Evolutionary conservation across 257 asterid species (phyloP), one percentile per base, ranked within the genome.

Genomic region (Gentiana macrophylla): DNA sequence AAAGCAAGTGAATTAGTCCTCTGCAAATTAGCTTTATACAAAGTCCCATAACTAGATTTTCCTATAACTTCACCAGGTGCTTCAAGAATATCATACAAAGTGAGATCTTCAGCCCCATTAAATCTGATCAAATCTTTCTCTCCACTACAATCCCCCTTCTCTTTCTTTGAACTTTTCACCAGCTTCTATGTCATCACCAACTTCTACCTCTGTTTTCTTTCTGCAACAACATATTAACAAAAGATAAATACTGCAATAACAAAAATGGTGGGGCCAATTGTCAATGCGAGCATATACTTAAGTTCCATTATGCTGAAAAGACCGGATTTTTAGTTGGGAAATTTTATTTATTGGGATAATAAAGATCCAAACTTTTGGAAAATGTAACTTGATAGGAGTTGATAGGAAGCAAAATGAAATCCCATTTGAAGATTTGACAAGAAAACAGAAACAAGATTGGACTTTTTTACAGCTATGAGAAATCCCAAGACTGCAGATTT

Each of bases 61-160:
- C 93, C 93, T 33, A 87, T 87, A 50, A 87, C 96, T 61, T 87
- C 96, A 41, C 96, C 94, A 6, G 96, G 93, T 48, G 96, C 96
- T 53, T 87, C 96, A 3, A 87, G 83, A 53, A 87, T 80, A 54
- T 80, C 93, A 63, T 69, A 57, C 4, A 70, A 80, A 53, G 65
- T 72, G 0, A 87, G 88, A 73, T 76, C 80, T 70, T 82, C 89
- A 59, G 85, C 85, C 9, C 91, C 94, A 46, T 75, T 64, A 59
- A 87, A 87, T 74, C 71, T 82, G 35, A 87, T 71, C 71, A 87
- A 72, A 46, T 67, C 93, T 80, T 78, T 56, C 56, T 56, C 32
- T 61, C 77, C 13, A 36, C 33, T 5, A 4, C 6, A 41, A 5
- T 10, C 61, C 64, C 61, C 64, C 83, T 52, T 66, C 86, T 15